Evolutionary conservation across 768 basidiomycete genomes (phyloP).

Genomic region (Tubosaeta sp.): DNA sequence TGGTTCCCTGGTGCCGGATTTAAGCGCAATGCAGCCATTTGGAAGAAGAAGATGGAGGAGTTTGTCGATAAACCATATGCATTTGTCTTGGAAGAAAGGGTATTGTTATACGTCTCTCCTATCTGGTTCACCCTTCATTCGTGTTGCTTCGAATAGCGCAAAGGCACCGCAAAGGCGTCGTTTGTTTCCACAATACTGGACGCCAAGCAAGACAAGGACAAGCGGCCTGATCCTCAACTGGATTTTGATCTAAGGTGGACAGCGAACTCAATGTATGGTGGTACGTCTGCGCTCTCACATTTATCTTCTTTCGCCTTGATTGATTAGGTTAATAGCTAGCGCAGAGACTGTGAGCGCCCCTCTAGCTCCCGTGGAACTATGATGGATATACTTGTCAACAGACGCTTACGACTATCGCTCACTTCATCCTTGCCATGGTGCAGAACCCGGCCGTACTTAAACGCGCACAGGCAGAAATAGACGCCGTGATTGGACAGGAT

Average conservation of each 20-base stretch:
- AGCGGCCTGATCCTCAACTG: conserved; percentile 26
- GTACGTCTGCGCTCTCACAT: conserved; percentile 20
- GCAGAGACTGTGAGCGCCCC: conserved; percentile 52
- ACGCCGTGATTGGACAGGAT: conserved; percentile 39
- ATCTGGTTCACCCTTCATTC: background rate
- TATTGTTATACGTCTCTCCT: conserved; percentile 18
- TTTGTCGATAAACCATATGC: conserved; percentile 63
- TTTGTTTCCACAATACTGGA: conserved; percentile 54
- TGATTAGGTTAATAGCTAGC: conserved; percentile 34
- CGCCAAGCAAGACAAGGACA: background rate
- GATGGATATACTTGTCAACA: conserved; percentile 3
- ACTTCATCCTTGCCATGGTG: conserved; percentile 68
- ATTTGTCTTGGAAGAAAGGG: conserved; percentile 54
- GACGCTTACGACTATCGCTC: conserved; percentile 49
- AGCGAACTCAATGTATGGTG: conserved; percentile 77
- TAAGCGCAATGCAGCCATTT: conserved; percentile 51
- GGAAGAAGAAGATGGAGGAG: conserved; percentile 63
- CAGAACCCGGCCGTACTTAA: conserved; percentile 51
- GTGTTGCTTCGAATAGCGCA: conserved; percentile 19
- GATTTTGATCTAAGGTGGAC: conserved; percentile 76
- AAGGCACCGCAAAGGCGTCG: conserved; percentile 36
- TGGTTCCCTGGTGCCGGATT: conserved; percentile 72
- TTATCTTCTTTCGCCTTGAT: background rate
- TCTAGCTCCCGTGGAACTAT: background rate
- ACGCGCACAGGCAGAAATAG: conserved; percentile 64